Evolutionary conservation across 2,329 filamentous ascomycete genomes (phyloP), one percentile per base, ranked within the genome.

Genomic region (Exophiala lecanii-corni): DNA sequence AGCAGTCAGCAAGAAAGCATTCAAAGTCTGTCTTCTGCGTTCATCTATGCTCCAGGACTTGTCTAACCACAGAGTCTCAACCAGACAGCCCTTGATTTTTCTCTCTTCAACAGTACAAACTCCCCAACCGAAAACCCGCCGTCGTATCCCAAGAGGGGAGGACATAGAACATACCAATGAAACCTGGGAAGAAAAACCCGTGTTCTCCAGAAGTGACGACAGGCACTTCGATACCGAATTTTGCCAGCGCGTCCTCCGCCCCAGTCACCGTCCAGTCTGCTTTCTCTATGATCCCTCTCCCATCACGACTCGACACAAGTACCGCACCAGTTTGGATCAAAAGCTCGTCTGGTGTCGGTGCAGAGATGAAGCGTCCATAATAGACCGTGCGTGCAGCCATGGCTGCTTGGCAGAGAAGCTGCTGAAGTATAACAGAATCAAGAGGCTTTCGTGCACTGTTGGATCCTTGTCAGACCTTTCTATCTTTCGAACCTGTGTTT

Each of bases 121-220:
- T n/a, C n/a, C n/a, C n/a, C n/a, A n/a, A n/a, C n/a, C n/a, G n/a
- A n/a, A n/a, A n/a, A n/a, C n/a, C n/a, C n/a, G n/a, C n/a, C n/a
- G n/a, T n/a, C n/a, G n/a, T n/a, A n/a, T n/a, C n/a, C n/a, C n/a
- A n/a, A n/a, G n/a, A n/a, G n/a, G n/a, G n/a, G n/a, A n/a, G n/a
- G n/a, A n/a, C n/a, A n/a, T n/a, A n/a, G n/a, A 10, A 50, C 59
- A 10, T 59, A 68, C 68, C 68, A 30, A 72, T 67, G 47, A 72
- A 72, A 0, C 70, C 70, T 0, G 70, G 70, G 38, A 57, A 57
- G 45, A 55, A 55, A 35, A 46, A 50, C 20, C 41, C 41, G 10
- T 39, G 42, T 9, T 47, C 47, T 17, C 35, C 33, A 3, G 45
- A 25, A 5, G 47, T 46, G 9, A 53, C 39, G 15, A 53, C 53